phyloP scores from a whole-genome alignment of 2,329 filamentous ascomycete genomes.

The Epicoccum sorghinum region DNA sequence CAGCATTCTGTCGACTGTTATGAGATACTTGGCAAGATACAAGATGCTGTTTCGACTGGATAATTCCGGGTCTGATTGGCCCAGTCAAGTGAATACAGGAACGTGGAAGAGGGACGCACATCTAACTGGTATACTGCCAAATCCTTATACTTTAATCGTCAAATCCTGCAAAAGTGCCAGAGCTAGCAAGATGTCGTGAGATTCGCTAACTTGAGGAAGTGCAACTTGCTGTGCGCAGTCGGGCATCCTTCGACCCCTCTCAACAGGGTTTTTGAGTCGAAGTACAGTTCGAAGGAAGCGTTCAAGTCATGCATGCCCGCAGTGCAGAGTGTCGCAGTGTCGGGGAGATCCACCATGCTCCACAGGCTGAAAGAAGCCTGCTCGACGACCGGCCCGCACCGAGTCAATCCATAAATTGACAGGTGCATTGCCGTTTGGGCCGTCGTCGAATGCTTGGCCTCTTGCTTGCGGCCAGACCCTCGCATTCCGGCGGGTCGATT shows the following conservation, averaged over 20 bases:
- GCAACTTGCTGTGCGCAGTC: no score
- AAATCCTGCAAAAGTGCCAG: no score
- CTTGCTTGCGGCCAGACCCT: background rate
- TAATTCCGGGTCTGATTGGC: no score
- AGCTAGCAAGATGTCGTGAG: no score
- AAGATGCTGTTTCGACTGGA: no score
- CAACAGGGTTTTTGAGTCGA: background rate
- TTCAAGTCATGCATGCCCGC: background rate
- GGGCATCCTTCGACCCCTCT: background rate
- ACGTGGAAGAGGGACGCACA: no score
- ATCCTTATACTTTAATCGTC: no score
- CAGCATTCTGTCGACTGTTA: no score
- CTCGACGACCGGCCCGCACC: conserved; percentile 5
- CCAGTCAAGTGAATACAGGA: no score
- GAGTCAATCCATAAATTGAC: background rate
- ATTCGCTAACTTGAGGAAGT: no score
- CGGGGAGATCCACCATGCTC: conserved; percentile 5
- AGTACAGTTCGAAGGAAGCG: background rate
- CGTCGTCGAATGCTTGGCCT: background rate
- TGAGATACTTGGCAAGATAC: no score
- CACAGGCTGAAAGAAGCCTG: background rate
- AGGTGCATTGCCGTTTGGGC: background rate
- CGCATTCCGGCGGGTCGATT: background rate
- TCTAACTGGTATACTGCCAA: no score
- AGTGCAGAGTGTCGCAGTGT: background rate